Conservation (phyloP, 2,329 filamentous ascomycete species). For the Phialocephala subalpina region DNA sequence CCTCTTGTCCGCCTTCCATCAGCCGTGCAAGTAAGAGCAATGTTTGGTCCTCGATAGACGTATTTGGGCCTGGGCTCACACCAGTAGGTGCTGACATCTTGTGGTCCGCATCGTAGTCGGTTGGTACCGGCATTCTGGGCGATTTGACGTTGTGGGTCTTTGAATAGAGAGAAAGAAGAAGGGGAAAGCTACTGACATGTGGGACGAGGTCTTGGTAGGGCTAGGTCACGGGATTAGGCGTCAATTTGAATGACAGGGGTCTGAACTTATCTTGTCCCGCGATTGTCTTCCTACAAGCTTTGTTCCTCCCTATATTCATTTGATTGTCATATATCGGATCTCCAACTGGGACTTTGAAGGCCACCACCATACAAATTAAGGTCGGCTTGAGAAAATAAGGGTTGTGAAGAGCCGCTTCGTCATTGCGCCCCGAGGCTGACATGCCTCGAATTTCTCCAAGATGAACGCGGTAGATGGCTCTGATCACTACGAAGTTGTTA, state of each 20-base stretch:
- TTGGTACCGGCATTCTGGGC: slow-evolving; percentile 17
- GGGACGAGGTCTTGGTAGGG: slow-evolving; percentile 5
- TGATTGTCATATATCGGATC: neutral
- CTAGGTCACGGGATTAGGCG: slow-evolving; percentile 34
- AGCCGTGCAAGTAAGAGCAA: slow-evolving; percentile 77
- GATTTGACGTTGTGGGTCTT: neutral
- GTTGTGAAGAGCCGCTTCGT: neutral
- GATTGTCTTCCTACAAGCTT: neutral
- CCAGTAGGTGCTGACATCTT: slow-evolving; percentile 31
- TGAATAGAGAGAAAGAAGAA: slow-evolving; percentile 6
- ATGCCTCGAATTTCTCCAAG: slow-evolving; percentile 40
- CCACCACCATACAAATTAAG: neutral
- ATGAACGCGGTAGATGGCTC: slow-evolving; percentile 74
- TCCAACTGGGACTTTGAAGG: neutral
- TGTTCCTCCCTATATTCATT: neutral
- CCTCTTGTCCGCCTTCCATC: slow-evolving; percentile 90
- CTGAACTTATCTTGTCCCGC: neutral
- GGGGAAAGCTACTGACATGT: slow-evolving; percentile 3
- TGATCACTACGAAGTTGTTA: slow-evolving; percentile 58
- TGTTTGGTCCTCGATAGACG: slow-evolving; percentile 41
- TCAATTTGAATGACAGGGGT: slow-evolving; percentile 18
- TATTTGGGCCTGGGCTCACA: slow-evolving; percentile 28
- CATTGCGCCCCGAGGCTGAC: slow-evolving; percentile 16
- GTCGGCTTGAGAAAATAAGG: neutral
- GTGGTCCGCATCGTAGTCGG: slow-evolving; percentile 29